Percentiles rank a stretch among this genome's conserved stretches.
Conservation (phyloP, 352 stramenopile genomes). For the Globisporangium solare region DNA sequence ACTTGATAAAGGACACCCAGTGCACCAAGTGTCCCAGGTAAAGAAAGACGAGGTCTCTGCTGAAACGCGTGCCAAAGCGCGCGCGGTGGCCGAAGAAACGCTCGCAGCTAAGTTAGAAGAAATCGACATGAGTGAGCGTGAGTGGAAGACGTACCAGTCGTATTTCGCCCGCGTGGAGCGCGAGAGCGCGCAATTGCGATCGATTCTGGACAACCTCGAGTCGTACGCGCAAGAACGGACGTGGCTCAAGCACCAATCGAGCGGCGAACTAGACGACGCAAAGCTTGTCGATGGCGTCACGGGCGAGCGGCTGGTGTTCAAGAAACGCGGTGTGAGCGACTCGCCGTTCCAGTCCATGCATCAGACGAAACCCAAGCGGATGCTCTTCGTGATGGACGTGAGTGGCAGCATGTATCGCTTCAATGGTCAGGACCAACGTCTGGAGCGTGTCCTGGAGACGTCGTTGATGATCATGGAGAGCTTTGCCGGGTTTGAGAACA, state of each 20-base stretch:
- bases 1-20: constrained; percentile 90
- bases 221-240: constrained; percentile 79
- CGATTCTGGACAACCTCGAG: constrained; percentile 82
- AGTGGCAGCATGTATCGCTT: constrained; percentile 93
- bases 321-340: constrained; percentile 81
- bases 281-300: constrained; percentile 92
- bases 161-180: constrained; percentile 72
- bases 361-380: constrained; percentile 59
- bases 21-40: constrained; percentile 93
- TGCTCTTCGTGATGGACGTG: constrained; percentile 93
- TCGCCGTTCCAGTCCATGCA: constrained; percentile 34
- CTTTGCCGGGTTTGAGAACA: constrained; percentile 84
- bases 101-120: constrained; percentile 62
- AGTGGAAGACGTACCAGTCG: constrained; percentile 74
- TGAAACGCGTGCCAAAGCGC: constrained; percentile 59
- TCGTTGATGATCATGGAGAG: constrained; percentile 96
- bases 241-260: constrained; percentile 92
- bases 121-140: constrained; percentile 84
- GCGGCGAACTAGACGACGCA: constrained; percentile 94
- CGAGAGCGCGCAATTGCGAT: constrained; percentile 73
- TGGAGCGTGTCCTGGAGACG: constrained; percentile 92
- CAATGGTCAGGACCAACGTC: constrained; percentile 90
- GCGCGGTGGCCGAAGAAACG: constrained; percentile 69
- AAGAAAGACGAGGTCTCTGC: constrained; percentile 92
- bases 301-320: constrained; percentile 92